Evolutionary conservation across 352 stramenopile genomes (phyloP).

Genomic region (Phytopythium chamaehyphon): DNA sequence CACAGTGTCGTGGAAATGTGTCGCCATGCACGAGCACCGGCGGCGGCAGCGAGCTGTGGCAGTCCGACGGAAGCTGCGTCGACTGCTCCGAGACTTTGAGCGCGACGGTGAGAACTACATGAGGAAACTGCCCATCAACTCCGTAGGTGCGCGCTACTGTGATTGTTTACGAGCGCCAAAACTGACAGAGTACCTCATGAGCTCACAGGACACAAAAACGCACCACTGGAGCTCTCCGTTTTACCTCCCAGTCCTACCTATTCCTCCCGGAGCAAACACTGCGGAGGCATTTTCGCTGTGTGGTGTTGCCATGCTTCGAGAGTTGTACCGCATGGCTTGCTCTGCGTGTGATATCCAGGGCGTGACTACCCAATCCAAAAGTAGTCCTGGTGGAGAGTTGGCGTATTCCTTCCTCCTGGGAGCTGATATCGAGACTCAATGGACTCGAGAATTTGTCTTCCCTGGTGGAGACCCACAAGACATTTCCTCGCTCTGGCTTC

Average conservation of each 20-base stretch:
- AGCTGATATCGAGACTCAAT: background rate
- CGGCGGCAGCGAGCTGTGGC: background rate
- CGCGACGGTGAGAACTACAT: background rate
- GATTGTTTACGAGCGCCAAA: too few species aligned
- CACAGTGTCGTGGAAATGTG: background rate
- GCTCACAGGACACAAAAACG: background rate
- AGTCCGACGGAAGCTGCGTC: conserved; percentile 1
- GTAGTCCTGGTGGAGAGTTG: background rate
- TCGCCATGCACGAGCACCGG: background rate
- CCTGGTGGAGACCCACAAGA: background rate
- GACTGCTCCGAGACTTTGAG: background rate
- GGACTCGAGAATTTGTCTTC: background rate
- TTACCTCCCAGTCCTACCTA: background rate
- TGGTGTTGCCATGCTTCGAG: conserved; percentile 1
- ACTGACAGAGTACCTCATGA: too few species aligned
- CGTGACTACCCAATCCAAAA: background rate
- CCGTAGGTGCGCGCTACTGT: too few species aligned
- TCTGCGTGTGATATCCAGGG: background rate
- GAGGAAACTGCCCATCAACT: background rate
- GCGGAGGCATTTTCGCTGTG: background rate
- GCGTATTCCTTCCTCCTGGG: conserved; percentile 5
- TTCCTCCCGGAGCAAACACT: background rate
- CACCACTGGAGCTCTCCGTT: background rate
- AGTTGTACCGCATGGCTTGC: conserved; percentile 6
- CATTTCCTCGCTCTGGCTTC: conserved; percentile 1